Evolutionary conservation across 495 filamentous ascomycete genomes (phyloP), one percentile per base, ranked within the genome.

Genomic region (Hypoxylon lienhwacheense): DNA sequence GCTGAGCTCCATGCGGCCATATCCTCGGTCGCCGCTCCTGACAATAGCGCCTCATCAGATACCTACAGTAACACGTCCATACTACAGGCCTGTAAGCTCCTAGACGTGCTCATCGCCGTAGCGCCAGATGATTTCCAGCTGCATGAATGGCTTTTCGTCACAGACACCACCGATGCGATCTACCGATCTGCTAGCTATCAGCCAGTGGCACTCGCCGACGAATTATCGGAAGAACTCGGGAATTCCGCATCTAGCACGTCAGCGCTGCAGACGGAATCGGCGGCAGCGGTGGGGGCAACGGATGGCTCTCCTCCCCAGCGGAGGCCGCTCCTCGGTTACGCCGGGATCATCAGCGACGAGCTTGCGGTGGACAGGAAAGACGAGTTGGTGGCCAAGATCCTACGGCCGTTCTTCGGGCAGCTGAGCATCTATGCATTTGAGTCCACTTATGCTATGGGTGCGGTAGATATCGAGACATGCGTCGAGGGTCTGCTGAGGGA

Each of bases 61-160:
- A 85, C 81, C 11, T 93, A 89, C 70, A 90, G 81, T 62, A 82
- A 87, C 52, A 72, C 79, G 17, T 81, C 85, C 7, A 72, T 96
- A 17, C 75, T 97, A 29, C 91, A 97, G 66, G 91, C 90, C 1
- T 95, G 89, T 68, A 97, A 97, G 65, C 80, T 99, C 1, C 77
- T 99, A 5, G 95, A 97, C 51, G 74, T 86, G 16, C 73, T 99
- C 4, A 75, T 99, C 19, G 81, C 88, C n/a, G 75, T 89, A 12
- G 85, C 85, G 3, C 93, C 91, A 0, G 95, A 99, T 55, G 93
- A 97, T 64, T 99, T 97, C 69, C 93, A 97, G 66, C 77, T 96
- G 29, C 81, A 90, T 46, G 90, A 96, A 73, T 99, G 93, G 93
- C 80, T 97, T 12, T 99, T 95, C 68, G 83, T 97, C 17, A 92